Evolutionary conservation across 164 flowering plant species (phyloP).

Genomic region (Cinnamomum chago): DNA sequence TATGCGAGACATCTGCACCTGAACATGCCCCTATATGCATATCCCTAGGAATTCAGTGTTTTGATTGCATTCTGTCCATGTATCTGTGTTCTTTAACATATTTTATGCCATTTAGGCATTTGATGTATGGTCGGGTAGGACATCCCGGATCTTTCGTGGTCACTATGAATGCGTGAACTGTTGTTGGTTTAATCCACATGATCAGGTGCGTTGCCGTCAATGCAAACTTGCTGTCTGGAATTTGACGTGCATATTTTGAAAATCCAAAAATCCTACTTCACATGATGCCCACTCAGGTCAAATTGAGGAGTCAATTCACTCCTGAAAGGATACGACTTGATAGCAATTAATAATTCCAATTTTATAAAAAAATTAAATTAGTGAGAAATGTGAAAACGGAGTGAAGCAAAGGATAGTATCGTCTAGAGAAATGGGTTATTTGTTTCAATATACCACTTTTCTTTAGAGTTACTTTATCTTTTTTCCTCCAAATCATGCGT

Average conservation of each 20-base stretch:
- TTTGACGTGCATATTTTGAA: background rate
- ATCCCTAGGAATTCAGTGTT: too few relatives aligned
- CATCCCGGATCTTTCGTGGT: slow-evolving; percentile 57
- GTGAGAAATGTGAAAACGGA: too few relatives aligned
- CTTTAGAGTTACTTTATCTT: too few relatives aligned
- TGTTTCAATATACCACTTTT: background rate
- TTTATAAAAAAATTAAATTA: too few relatives aligned
- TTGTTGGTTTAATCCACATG: slow-evolving; percentile 75
- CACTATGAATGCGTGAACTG: slow-evolving; percentile 89
- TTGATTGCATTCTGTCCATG: background rate
- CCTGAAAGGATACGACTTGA: background rate
- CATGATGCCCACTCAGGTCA: background rate
- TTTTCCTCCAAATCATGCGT: too few relatives aligned
- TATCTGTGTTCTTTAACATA: background rate
- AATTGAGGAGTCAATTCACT: background rate
- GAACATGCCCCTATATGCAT: too few relatives aligned
- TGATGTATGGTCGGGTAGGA: slow-evolving; percentile 82
- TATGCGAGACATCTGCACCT: too few relatives aligned
- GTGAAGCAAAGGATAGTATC: too few relatives aligned
- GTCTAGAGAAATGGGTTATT: too few relatives aligned
- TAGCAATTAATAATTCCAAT: too few relatives aligned
- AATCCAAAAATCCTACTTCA: background rate
- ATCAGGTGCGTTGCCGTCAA: slow-evolving; percentile 53
- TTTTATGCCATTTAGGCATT: slow-evolving; percentile 52
- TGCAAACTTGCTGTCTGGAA: background rate